Evolutionary conservation across 495 filamentous ascomycete genomes (phyloP), one percentile per base, ranked within the genome.

Genomic region (Trichoderma asperelloides): DNA sequence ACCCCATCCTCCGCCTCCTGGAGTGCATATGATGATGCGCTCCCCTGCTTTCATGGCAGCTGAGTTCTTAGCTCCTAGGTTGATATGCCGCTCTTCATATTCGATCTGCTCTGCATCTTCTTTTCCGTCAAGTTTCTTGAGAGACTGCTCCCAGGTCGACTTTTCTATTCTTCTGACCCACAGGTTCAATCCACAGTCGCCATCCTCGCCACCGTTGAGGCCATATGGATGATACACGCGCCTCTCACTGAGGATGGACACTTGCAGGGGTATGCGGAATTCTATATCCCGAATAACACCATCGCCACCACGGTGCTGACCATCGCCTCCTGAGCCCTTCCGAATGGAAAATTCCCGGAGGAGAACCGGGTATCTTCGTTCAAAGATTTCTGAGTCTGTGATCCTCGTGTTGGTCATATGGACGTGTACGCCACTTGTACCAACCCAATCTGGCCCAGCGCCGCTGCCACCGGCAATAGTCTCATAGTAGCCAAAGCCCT

Each of bases 331-430:
- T 15, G 85, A 88, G 0, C 86, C 87, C 28, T 78, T 72, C 0
- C 94, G 80, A 28, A 97, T 81, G 3, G 86, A 86, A 74, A 97
- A 98, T 73, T 94, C 87, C 0, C 91, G 83, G 23, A 98, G 81
- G 16, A 97, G 72, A 2, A 96, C 90, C 1, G 95, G 95, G 71
- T 98, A 98, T 18, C 95, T 85, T 2, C 94, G 84, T 77, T 98
- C 95, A 71, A 98, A 93, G n/a, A 97, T 87, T 71, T 98, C 95
- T 0, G 91, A 84, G 78, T 98, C 95, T 1, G 95, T 98, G 74
- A 98, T 98, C 1, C 95, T 87, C 6, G 95, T 98, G 76, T 98
- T 98, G n/a, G 95, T 98, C 94, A 98, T 98, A 77, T 98, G 94
- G 25, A 88, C 89, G 74, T 98, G 95, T 57, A 98, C 91, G 55